phyloP scores from a whole-genome alignment of 257 asterid genomes.

The Salvia miltiorrhiza region DNA sequence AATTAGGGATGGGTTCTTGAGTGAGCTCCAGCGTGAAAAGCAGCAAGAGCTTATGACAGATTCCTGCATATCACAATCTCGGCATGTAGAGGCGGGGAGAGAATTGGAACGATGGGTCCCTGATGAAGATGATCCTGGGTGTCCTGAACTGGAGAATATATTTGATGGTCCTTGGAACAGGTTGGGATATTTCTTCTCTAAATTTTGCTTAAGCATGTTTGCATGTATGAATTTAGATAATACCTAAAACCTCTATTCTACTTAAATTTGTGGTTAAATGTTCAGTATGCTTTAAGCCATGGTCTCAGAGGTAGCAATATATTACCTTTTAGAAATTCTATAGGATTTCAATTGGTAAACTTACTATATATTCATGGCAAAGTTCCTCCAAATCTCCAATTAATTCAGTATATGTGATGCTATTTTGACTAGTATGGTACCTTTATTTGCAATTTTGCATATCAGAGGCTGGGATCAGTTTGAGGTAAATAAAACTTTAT shows the following conservation, averaged over 20 bases:
- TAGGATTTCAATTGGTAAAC: not conserved
- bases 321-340: not conserved
- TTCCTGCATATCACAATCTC: slow-evolving; percentile 81
- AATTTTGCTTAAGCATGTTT: slow-evolving; percentile 1
- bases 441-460: not conserved
- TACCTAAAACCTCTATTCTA: not conserved
- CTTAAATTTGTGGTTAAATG: not conserved
- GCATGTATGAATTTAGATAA: not conserved
- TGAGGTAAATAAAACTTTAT: slow-evolving; percentile 73
- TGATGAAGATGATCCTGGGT: slow-evolving; percentile 66
- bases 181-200: slow-evolving; percentile 31
- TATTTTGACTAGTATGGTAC: slow-evolving; percentile 4
- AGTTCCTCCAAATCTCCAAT: slow-evolving; percentile 18
- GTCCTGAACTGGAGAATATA: slow-evolving; percentile 76
- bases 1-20: slow-evolving; percentile 52
- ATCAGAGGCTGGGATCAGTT: slow-evolving; percentile 98
- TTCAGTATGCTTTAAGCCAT: not conserved
- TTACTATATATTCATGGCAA: slow-evolving; percentile 6
- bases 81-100: slow-evolving; percentile 58
- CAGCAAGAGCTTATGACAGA: slow-evolving; percentile 86
- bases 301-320: not conserved
- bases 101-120: slow-evolving; percentile 95
- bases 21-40: slow-evolving; percentile 65
- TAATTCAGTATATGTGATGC: slow-evolving; percentile 17
- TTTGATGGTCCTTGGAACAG: slow-evolving; percentile 88